phyloP scores from a whole-genome alignment of 2,329 filamentous ascomycete genomes.

The Ramularia collo-cygni region DNA sequence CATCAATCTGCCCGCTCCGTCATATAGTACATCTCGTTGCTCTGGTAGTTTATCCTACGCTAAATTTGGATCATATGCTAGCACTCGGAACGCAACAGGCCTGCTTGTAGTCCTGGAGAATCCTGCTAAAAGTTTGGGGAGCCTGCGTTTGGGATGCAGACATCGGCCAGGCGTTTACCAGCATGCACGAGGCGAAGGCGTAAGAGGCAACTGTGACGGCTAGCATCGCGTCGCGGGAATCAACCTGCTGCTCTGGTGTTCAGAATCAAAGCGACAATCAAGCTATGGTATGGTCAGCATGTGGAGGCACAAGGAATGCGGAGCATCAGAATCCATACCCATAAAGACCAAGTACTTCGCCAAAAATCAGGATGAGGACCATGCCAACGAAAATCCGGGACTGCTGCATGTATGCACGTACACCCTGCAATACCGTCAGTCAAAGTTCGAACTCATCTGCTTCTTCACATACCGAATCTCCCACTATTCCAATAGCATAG shows the following conservation, averaged over 20 bases:
- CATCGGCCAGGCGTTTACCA: no score
- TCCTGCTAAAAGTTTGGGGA: no score
- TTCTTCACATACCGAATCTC: conserved; percentile 71
- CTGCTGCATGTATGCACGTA: conserved; percentile 93
- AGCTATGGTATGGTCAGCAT: conserved; percentile 43
- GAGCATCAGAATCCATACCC: conserved; percentile 57
- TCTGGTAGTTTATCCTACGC: conserved; percentile 1
- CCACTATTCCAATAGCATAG: conserved; percentile 93
- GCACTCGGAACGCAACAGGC: no score
- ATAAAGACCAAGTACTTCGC: conserved; percentile 92
- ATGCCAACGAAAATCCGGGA: conserved; percentile 95
- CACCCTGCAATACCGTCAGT: conserved; percentile 46
- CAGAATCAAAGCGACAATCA: conserved; percentile 88
- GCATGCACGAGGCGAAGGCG: no score
- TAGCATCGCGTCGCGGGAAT: no score
- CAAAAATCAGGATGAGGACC: conserved; percentile 98
- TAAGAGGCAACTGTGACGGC: no score
- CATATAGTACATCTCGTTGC: conserved; percentile 1
- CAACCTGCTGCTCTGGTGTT: conserved; percentile 56
- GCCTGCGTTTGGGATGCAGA: no score
- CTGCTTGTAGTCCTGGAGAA: no score
- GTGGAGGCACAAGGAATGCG: no score
- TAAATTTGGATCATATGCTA: neutral
- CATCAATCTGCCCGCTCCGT: no score
- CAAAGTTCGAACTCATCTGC: no score